A percentile compares a stretch with the other conserved stretches of the same genome.
phyloP scores from a whole-genome alignment of 495 filamentous ascomycete genomes.

The Aspergillus mulundensis region DNA sequence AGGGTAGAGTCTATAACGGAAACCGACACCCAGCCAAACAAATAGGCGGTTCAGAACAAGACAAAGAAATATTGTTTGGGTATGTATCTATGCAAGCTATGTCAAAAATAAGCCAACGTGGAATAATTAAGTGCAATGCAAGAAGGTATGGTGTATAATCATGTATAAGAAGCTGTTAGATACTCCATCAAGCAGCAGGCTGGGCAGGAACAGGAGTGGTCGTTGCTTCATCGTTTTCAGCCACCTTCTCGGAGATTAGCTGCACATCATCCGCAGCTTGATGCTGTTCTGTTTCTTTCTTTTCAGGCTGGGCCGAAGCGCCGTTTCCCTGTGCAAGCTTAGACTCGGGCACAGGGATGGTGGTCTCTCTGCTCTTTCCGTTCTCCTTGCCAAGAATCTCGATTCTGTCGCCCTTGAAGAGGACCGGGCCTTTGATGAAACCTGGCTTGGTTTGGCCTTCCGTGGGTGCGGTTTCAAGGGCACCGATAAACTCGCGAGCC shows the following conservation, averaged over 20 bases:
- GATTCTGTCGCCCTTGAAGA: slow-evolving; percentile 37
- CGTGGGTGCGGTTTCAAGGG: slow-evolving; percentile 26
- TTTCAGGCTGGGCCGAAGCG: neutral
- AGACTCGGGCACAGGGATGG: slow-evolving; percentile 25
- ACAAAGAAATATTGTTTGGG: neutral
- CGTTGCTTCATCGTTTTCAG: neutral
- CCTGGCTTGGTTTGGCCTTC: slow-evolving; percentile 28
- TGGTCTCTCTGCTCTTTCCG: slow-evolving; percentile 34
- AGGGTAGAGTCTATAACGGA: neutral
- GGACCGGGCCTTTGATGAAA: slow-evolving; percentile 38
- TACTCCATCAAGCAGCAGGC: neutral
- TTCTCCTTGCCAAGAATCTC: slow-evolving; percentile 39
- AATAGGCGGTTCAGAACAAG: neutral
- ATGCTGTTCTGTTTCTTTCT: neutral
- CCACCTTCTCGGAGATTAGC: neutral
- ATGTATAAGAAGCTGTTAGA: neutral
- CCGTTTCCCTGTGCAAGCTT: neutral
- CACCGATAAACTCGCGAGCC: slow-evolving; percentile 43
- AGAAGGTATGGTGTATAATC: neutral
- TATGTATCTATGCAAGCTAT: slow-evolving; percentile 5
- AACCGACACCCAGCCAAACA: neutral
- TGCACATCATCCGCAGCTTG: neutral
- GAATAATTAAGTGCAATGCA: neutral
- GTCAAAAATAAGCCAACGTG: neutral
- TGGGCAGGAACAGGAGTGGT: neutral